A percentile compares a stretch with the other conserved stretches of the same genome.
Conservation (phyloP, 1,139 yeast species). For the Eremothecium gossypii region DNA sequence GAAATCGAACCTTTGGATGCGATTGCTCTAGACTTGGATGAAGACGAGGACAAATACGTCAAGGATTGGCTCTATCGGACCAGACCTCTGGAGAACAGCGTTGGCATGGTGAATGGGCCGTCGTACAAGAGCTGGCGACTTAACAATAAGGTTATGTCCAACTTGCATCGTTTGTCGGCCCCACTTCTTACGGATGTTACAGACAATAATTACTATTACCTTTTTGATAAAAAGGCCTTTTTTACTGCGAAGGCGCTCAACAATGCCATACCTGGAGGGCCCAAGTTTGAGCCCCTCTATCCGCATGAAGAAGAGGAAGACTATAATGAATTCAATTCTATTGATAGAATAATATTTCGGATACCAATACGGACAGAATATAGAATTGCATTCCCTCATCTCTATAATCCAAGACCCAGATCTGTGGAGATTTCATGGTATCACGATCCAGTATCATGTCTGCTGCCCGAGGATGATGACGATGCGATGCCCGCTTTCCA, state of each 20-base stretch:
- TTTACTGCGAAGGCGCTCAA: slow-evolving; percentile 87
- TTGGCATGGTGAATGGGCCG: slow-evolving; percentile 49
- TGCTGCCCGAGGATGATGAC: slow-evolving; percentile 36
- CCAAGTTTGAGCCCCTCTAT: slow-evolving; percentile 85
- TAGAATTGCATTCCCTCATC: slow-evolving; percentile 73
- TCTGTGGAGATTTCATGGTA: slow-evolving; percentile 54
- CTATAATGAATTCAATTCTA: slow-evolving; percentile 79
- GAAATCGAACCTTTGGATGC: slow-evolving; percentile 65
- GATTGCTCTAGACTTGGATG: slow-evolving; percentile 54
- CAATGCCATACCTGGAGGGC: slow-evolving; percentile 88
- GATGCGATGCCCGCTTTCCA: slow-evolving; percentile 45
- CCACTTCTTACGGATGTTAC: slow-evolving; percentile 55
- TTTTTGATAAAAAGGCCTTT: slow-evolving; percentile 70
- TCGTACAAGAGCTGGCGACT: slow-evolving; percentile 70
- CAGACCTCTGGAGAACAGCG: slow-evolving; percentile 58
- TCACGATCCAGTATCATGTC: slow-evolving; percentile 49
- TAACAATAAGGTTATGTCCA: slow-evolving; percentile 52
- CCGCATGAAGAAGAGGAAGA: slow-evolving; percentile 68
- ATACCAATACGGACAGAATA: slow-evolving; percentile 72
- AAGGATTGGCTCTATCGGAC: slow-evolving; percentile 76
- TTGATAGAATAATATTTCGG: slow-evolving; percentile 79
- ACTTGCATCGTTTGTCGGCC: slow-evolving; percentile 53
- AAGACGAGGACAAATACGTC: slow-evolving; percentile 48
- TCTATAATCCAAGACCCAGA: slow-evolving; percentile 73
- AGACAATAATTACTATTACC: slow-evolving; percentile 51